A percentile compares a stretch with the other conserved stretches of the same genome.
These are phyloP conservation scores for Candida lessepsii DNA, from an alignment of 805 yeast genomes.

Conservation along the genomic window DNA sequence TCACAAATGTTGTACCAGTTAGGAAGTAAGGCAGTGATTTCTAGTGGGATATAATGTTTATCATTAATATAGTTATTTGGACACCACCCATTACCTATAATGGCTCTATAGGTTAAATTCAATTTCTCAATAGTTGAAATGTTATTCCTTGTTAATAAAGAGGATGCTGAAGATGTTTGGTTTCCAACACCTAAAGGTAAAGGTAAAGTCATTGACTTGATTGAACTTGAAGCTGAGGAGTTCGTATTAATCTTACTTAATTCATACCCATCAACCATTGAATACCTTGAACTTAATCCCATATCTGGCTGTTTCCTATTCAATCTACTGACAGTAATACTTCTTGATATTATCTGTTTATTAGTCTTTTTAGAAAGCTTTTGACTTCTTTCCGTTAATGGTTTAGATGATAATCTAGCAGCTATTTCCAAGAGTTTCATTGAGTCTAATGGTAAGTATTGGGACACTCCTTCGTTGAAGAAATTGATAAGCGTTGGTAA, in stretches of 20 bases:
- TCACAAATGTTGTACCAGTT: slow-evolving; percentile 53
- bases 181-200: slow-evolving; percentile 45
- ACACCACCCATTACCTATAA: slow-evolving; percentile 51
- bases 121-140: slow-evolving; percentile 46
- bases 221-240: slow-evolving; percentile 42
- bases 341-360: slow-evolving; percentile 53
- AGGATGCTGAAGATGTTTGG: slow-evolving; percentile 38
- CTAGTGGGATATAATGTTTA: slow-evolving; percentile 29
- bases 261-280: slow-evolving; percentile 59
- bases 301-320: slow-evolving; percentile 29
- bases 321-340: slow-evolving; percentile 38
- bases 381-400: slow-evolving; percentile 44
- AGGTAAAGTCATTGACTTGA: slow-evolving; percentile 40
- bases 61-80: slow-evolving; percentile 27
- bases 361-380: slow-evolving; percentile 16
- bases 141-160: slow-evolving; percentile 41
- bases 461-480: slow-evolving; percentile 73
- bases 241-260: slow-evolving; percentile 50
- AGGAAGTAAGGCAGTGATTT: slow-evolving; percentile 35
- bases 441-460: slow-evolving; percentile 62
- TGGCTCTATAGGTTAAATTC: slow-evolving; percentile 52
- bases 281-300: slow-evolving; percentile 28
- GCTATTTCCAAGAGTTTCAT: slow-evolving; percentile 60
- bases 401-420: slow-evolving; percentile 55
- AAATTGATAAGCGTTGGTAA: slow-evolving; percentile 73